These are phyloP conservation scores for Diutina siamensis DNA, from an alignment of 1,139 yeast genomes.

Conservation along the genomic window DNA sequence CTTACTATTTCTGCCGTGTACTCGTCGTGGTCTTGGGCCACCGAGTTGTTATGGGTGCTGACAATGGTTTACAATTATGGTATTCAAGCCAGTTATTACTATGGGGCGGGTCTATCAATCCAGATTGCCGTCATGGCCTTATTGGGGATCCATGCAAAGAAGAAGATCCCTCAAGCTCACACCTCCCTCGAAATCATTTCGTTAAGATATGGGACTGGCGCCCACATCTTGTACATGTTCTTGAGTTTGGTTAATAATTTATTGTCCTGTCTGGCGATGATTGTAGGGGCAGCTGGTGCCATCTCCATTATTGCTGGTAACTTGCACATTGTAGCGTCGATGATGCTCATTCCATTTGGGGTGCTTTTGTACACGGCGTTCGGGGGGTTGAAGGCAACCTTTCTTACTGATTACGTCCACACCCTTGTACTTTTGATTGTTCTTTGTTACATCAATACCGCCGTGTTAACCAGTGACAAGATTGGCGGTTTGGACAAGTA, in stretches of 20 bases:
- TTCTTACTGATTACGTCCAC: slow-evolving; percentile 39
- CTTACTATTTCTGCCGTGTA: slow-evolving; percentile 20
- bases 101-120: slow-evolving; percentile 19
- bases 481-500: slow-evolving; percentile 22
- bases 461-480: slow-evolving; percentile 16
- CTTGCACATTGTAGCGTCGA: slow-evolving; percentile 21
- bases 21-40: slow-evolving; percentile 10
- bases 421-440: slow-evolving; percentile 28
- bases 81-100: slow-evolving; percentile 17
- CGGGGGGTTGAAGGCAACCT: slow-evolving; percentile 88
- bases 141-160: slow-evolving; percentile 20
- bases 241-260: slow-evolving; percentile 22
- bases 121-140: slow-evolving; percentile 20
- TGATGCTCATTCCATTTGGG: slow-evolving; percentile 27
- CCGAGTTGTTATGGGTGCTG: slow-evolving; percentile 3
- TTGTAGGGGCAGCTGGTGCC: slow-evolving; percentile 27
- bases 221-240: slow-evolving; percentile 22
- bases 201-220: slow-evolving; percentile 19
- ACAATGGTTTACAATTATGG: slow-evolving; percentile 13
- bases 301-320: slow-evolving; percentile 24
- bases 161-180: slow-evolving; percentile 20
- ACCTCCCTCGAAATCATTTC: slow-evolving; percentile 21
- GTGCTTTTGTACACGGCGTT: slow-evolving; percentile 42
- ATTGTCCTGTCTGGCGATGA: slow-evolving; percentile 23
- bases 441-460: slow-evolving; percentile 14